phyloP scores from a whole-genome alignment of 2,329 filamentous ascomycete species.

The Ophiostoma sp. region DNA sequence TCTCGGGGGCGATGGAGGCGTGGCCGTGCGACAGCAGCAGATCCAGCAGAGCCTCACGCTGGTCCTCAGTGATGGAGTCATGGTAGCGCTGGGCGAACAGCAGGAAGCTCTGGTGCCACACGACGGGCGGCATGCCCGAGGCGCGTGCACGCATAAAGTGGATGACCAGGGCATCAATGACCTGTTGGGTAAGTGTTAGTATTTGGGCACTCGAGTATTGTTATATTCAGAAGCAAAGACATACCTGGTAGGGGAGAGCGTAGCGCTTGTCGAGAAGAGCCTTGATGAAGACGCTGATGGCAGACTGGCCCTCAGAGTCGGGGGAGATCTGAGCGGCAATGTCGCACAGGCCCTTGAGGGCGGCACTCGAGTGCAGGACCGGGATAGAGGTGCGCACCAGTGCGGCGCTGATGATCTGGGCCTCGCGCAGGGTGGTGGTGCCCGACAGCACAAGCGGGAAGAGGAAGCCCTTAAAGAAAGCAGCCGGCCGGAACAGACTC shows the following conservation, averaged over 20 bases:
- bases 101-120: constrained; percentile 92
- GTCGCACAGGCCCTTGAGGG: constrained; percentile 86
- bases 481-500: constrained; percentile 83
- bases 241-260: constrained; percentile 74
- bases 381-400: constrained; percentile 80
- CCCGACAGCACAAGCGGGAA: constrained; percentile 82
- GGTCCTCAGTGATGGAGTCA: constrained; percentile 89
- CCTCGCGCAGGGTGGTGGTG: constrained; percentile 87
- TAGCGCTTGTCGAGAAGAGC: constrained; percentile 95
- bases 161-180: constrained; percentile 90
- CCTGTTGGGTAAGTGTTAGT: constrained; percentile 34
- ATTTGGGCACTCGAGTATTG: constrained; percentile 36
- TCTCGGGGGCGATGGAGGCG: constrained; percentile 82
- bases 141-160: constrained; percentile 62
- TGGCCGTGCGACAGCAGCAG: constrained; percentile 80
- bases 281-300: constrained; percentile 93
- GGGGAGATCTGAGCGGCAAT: constrained; percentile 87
- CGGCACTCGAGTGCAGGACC: constrained; percentile 86
- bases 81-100: constrained; percentile 92
- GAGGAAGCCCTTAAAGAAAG: constrained; percentile 90
- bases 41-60: constrained; percentile 83
- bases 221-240: background rate
- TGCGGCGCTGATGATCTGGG: constrained; percentile 83
- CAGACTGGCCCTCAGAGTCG: constrained; percentile 77
- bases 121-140: constrained; percentile 60